A percentile compares a stretch with the other conserved stretches of the same genome.
Evolutionary conservation across 305 asterid species (phyloP).

Genomic region (Fraxinus latifolia): DNA sequence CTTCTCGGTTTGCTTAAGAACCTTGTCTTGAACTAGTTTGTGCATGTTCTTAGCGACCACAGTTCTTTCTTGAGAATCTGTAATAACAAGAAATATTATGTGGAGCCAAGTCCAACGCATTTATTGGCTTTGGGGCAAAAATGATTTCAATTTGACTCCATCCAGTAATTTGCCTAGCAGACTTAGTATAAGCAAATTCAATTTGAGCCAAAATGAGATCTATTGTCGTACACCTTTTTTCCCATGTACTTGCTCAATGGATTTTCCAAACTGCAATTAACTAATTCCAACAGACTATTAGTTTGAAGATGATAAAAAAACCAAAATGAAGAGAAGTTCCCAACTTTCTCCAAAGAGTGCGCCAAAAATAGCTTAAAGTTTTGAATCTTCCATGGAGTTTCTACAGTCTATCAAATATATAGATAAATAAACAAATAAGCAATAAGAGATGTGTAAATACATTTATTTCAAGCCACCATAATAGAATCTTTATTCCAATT

Average conservation of each 20-base stretch:
- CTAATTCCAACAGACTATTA: not conserved
- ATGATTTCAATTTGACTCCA: conserved; percentile 7
- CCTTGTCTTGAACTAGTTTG: not conserved
- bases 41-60: conserved; percentile 2
- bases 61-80: not conserved
- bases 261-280: not conserved
- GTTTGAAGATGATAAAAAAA: not conserved
- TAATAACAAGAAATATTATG: not conserved
- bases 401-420: not conserved
- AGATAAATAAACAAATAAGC: not conserved
- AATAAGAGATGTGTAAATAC: not conserved
- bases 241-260: not conserved
- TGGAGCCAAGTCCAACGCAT: conserved; percentile 15
- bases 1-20: not conserved
- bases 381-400: not conserved
- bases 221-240: not conserved
- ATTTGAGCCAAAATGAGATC: not conserved
- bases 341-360: not conserved
- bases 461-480: not conserved
- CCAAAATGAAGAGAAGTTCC: not conserved
- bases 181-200: not conserved
- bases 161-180: not conserved
- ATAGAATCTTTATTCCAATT: not conserved
- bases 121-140: not conserved
- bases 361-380: not conserved